Conservation (phyloP, 2,329 filamentous ascomycete species). For the Pseudovirgaria hyperparasitica region DNA sequence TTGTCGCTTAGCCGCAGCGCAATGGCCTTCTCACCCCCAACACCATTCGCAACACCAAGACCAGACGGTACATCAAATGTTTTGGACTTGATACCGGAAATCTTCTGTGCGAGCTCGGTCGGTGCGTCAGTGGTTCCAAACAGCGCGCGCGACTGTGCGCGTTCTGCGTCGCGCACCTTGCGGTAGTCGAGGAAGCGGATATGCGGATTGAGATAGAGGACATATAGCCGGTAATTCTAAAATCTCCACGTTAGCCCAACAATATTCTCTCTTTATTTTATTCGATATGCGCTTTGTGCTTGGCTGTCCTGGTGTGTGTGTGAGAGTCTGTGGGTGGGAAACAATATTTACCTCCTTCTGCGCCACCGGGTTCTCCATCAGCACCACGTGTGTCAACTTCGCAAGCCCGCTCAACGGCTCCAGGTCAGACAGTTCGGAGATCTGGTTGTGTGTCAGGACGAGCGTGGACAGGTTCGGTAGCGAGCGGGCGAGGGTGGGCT, state of each 20-base stretch:
- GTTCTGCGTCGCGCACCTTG: slow-evolving; percentile 81
- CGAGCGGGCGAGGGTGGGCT: slow-evolving; percentile 58
- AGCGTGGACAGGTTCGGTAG: slow-evolving; percentile 74
- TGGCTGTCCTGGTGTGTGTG: not conserved
- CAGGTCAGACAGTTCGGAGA: slow-evolving; percentile 75
- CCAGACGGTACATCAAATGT: slow-evolving; percentile 49
- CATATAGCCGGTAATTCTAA: slow-evolving; percentile 83
- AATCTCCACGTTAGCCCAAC: not conserved
- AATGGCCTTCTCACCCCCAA: slow-evolving; percentile 45
- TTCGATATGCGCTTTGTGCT: not conserved
- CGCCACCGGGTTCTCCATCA: slow-evolving; percentile 80
- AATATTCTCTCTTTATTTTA: slow-evolving; percentile 1
- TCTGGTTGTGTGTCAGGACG: slow-evolving; percentile 69
- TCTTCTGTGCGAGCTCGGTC: slow-evolving; percentile 68
- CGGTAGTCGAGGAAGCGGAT: slow-evolving; percentile 86
- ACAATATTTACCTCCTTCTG: slow-evolving; percentile 72
- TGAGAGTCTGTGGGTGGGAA: not conserved
- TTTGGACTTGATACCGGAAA: slow-evolving; percentile 73
- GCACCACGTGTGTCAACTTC: slow-evolving; percentile 63
- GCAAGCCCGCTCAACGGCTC: slow-evolving; percentile 61
- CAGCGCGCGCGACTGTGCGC: slow-evolving; percentile 60
- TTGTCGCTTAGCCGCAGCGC: slow-evolving; percentile 75
- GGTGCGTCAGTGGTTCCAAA: slow-evolving; percentile 73
- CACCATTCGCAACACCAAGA: slow-evolving; percentile 27
- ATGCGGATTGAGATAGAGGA: slow-evolving; percentile 73